These are phyloP conservation scores for Phytophthora cryptogea DNA, from an alignment of 352 stramenopile genomes.

Conservation along the genomic window DNA sequence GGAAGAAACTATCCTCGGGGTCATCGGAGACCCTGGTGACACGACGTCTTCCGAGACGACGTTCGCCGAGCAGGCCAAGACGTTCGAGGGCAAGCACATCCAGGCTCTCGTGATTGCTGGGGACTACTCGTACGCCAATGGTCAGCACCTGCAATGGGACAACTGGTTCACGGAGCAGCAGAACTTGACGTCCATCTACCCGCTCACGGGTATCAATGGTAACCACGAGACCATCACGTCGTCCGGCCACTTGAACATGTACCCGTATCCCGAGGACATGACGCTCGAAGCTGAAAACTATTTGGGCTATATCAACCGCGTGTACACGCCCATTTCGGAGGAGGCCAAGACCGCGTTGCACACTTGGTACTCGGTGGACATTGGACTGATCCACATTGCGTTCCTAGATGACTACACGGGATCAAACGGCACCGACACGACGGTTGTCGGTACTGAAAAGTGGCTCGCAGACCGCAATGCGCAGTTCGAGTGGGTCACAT, in stretches of 20 bases:
- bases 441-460: slow-evolving; percentile 43
- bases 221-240: slow-evolving; percentile 71
- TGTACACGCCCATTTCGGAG: slow-evolving; percentile 56
- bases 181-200: slow-evolving; percentile 49
- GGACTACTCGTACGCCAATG: slow-evolving; percentile 75
- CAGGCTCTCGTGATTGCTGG: slow-evolving; percentile 57
- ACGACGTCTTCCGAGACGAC: slow-evolving; percentile 43
- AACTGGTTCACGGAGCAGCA: slow-evolving; percentile 65
- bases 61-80: slow-evolving; percentile 35
- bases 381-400: slow-evolving; percentile 58
- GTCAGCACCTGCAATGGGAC: slow-evolving; percentile 70
- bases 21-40: slow-evolving; percentile 50
- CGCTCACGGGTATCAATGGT: slow-evolving; percentile 54
- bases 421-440: slow-evolving; percentile 34
- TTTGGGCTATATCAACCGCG: slow-evolving; percentile 47
- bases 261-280: slow-evolving; percentile 46
- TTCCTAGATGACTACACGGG: slow-evolving; percentile 73
- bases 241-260: slow-evolving; percentile 43
- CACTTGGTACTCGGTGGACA: slow-evolving; percentile 61
- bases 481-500: slow-evolving; percentile 62
- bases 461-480: slow-evolving; percentile 43
- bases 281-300: slow-evolving; percentile 43
- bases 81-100: slow-evolving; percentile 44
- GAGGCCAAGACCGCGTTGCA: slow-evolving; percentile 34
- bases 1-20: slow-evolving; percentile 45